These are phyloP conservation scores for Tricholomella constricta DNA, from an alignment of 768 basidiomycete species.

Conservation along the genomic window DNA sequence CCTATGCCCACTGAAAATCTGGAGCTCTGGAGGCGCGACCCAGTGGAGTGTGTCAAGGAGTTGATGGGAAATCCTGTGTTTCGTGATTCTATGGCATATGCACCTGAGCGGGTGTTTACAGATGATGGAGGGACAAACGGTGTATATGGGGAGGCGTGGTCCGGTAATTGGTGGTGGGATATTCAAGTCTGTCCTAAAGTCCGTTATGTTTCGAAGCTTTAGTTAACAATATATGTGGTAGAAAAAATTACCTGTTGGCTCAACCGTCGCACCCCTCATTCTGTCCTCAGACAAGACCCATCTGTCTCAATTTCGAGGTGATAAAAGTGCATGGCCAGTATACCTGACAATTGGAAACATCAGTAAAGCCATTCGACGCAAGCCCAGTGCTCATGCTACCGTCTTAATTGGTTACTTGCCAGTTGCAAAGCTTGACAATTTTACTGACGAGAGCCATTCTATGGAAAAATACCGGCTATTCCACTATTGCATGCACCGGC, in stretches of 20 bases:
- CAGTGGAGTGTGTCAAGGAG: slow-evolving; percentile 25
- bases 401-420: slow-evolving; percentile 40
- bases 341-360: slow-evolving; percentile 45
- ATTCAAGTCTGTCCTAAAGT: not conserved
- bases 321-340: slow-evolving; percentile 43
- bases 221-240: not conserved
- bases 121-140: slow-evolving; percentile 18
- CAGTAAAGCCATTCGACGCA: slow-evolving; percentile 25
- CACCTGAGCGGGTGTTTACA: slow-evolving; percentile 25
- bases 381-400: slow-evolving; percentile 27
- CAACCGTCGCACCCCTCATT: slow-evolving; percentile 37
- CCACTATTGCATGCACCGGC: slow-evolving; percentile 32
- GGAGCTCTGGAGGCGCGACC: slow-evolving; percentile 27
- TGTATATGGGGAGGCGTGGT: slow-evolving; percentile 24
- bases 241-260: slow-evolving; percentile 22
- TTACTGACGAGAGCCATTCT: slow-evolving; percentile 13
- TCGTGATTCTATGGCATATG: slow-evolving; percentile 23
- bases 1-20: slow-evolving; percentile 14
- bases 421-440: slow-evolving; percentile 33
- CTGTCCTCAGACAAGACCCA: slow-evolving; percentile 34
- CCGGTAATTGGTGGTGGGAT: slow-evolving; percentile 33
- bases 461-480: slow-evolving; percentile 28
- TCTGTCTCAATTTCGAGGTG: slow-evolving; percentile 35
- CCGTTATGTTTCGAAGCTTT: not conserved
- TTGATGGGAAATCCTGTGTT: slow-evolving; percentile 33